phyloP scores from a whole-genome alignment of 2,329 filamentous ascomycete genomes.

The Fusarium piperis region DNA sequence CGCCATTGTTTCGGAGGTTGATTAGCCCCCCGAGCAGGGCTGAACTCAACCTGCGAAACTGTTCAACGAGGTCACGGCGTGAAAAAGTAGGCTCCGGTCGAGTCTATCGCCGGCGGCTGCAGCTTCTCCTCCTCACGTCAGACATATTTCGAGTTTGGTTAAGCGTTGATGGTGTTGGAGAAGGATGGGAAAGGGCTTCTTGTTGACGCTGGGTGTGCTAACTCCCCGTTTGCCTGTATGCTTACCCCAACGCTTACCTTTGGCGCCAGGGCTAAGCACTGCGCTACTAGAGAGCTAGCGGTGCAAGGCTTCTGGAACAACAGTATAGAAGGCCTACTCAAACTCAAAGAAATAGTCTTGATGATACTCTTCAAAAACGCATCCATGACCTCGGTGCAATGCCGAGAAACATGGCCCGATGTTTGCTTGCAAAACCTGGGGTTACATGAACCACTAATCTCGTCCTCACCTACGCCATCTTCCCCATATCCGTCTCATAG shows the following conservation, averaged over 20 bases:
- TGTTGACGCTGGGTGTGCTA: background rate
- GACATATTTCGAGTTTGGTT: background rate
- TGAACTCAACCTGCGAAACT: background rate
- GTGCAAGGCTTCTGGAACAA: background rate
- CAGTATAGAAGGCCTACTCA: background rate
- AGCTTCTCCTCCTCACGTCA: background rate
- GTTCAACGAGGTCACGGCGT: background rate
- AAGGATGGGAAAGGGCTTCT: background rate
- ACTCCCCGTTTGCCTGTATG: background rate
- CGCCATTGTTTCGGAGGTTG: slow-evolving; percentile 18
- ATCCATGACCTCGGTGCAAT: background rate
- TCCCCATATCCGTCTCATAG: slow-evolving; percentile 12
- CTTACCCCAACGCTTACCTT: background rate
- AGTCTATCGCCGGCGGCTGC: background rate
- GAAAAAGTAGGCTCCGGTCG: slow-evolving; percentile 25
- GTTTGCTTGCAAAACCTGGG: background rate
- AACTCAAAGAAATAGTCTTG: background rate
- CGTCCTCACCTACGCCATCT: slow-evolving; percentile 4
- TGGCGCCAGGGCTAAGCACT: background rate
- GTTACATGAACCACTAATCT: background rate
- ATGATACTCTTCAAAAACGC: background rate
- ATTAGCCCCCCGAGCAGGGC: slow-evolving; percentile 15
- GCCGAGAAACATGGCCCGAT: background rate
- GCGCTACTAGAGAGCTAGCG: background rate
- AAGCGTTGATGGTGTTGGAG: background rate